phyloP scores from a whole-genome alignment of 1,284 basidiomycete genomes.

The Pseudozyma tsukubaensis region DNA sequence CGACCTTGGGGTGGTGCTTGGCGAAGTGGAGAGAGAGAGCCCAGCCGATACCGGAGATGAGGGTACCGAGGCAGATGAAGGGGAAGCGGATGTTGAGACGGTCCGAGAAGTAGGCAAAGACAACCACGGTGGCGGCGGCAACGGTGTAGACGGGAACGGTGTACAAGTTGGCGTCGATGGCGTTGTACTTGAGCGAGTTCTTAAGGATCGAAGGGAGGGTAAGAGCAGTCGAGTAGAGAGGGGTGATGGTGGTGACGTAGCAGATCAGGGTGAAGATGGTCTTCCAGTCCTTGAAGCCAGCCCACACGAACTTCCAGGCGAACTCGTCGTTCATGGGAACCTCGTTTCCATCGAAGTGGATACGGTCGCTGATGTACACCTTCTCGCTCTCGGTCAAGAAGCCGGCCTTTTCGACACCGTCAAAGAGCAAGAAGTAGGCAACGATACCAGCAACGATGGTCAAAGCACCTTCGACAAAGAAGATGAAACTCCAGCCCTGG shows the following conservation, averaged over 20 bases:
- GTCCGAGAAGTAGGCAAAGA: slow-evolving; percentile 53
- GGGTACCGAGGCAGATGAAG: slow-evolving; percentile 50
- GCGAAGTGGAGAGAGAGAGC: slow-evolving; percentile 43
- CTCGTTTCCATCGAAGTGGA: slow-evolving; percentile 55
- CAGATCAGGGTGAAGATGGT: slow-evolving; percentile 52
- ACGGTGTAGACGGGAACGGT: slow-evolving; percentile 71
- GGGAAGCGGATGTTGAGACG: slow-evolving; percentile 41
- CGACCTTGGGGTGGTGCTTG: slow-evolving; percentile 33
- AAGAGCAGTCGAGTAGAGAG: slow-evolving; percentile 59
- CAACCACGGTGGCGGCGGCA: slow-evolving; percentile 67
- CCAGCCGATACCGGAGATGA: slow-evolving; percentile 56
- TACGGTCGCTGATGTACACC: slow-evolving; percentile 50
- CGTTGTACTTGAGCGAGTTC: slow-evolving; percentile 55
- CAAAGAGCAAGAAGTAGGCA: slow-evolving; percentile 59
- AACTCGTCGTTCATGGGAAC: slow-evolving; percentile 60
- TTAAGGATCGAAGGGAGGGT: slow-evolving; percentile 60
- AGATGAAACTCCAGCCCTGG: slow-evolving; percentile 59
- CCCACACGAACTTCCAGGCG: slow-evolving; percentile 53
- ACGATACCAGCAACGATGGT: slow-evolving; percentile 70
- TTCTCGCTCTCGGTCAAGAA: slow-evolving; percentile 56
- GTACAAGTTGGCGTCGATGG: slow-evolving; percentile 64
- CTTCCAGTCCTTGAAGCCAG: slow-evolving; percentile 62
- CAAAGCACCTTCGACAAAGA: slow-evolving; percentile 73
- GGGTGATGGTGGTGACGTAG: slow-evolving; percentile 58
- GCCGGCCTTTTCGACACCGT: slow-evolving; percentile 48